Evolutionary conservation across 805 yeast genomes (phyloP), one percentile per base, ranked within the genome.

Genomic region (Saccharomyces mikatae): DNA sequence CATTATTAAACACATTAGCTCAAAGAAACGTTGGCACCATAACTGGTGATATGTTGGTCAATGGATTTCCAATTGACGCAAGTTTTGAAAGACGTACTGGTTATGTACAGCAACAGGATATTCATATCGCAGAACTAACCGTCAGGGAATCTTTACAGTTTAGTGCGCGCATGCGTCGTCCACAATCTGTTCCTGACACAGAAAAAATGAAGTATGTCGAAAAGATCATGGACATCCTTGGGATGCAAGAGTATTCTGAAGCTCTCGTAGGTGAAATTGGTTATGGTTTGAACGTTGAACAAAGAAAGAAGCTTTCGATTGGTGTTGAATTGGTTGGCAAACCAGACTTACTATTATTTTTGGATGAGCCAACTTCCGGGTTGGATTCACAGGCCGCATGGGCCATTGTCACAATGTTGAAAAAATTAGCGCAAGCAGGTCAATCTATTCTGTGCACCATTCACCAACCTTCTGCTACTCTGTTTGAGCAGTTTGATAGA

Each of bases 81-180:
- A 79, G 86, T 46, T 83, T 83, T 71, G 61, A 69, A 67, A 71
- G 83, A 62, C 74, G 74, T 57, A 83, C 83, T 56, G 88, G 88
- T 55, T 84, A 84, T 66, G 87, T 81, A 48, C 88, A 84, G 65
- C 89, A 84, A 70, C 88, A 83, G 62, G 89, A 84, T 76, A 68
- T 84, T 51, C 89, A 84, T 65, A 73, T 83, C 59, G 72, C 76
- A 9, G 77, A 82, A 41, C 72, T 82, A 22, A 83, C 89, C 46
- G 88, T 84, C n/a, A 78, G 87, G 62, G 89, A 84, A 67, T 84
- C 89, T 5, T 73, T 84, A 58, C 66, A 71, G 50, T 83, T 84
- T 60, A 76, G 84, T 52, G 89, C 89, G 9, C 68, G 79, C 48
- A 73, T 84, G 67, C 79, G 89, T 69, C 87, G 82, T 62, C 82